Conservation (phyloP, 2,329 filamentous ascomycete species). For the Talaromyces sp. region DNA sequence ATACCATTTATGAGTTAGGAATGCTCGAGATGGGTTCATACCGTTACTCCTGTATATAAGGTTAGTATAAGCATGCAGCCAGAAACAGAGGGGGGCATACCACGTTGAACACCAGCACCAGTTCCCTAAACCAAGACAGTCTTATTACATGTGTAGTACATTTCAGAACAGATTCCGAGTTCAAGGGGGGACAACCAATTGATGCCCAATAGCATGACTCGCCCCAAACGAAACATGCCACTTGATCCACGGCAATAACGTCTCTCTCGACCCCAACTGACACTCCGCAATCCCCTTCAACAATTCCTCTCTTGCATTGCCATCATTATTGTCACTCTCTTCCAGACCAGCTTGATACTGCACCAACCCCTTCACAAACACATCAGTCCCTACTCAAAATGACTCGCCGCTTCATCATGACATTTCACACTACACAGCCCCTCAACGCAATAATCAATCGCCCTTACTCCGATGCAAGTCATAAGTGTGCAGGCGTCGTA, state of each 20-base stretch:
- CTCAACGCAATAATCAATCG: slow-evolving; percentile 15
- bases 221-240: slow-evolving; percentile 4
- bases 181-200: background rate
- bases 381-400: background rate
- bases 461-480: slow-evolving; percentile 14
- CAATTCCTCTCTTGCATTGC: background rate
- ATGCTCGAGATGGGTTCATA: background rate
- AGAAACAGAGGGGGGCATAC: background rate
- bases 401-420: background rate
- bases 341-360: background rate
- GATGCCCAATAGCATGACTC: slow-evolving; percentile 15
- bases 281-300: slow-evolving; percentile 15
- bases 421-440: slow-evolving; percentile 6
- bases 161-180: background rate
- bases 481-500: slow-evolving; percentile 9
- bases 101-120: slow-evolving; percentile 6
- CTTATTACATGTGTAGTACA: background rate
- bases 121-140: background rate
- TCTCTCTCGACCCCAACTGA: slow-evolving; percentile 9
- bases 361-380: slow-evolving; percentile 9
- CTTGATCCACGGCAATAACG: background rate
- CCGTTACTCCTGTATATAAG: background rate
- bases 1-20: background rate
- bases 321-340: background rate
- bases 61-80: background rate